phyloP scores from a whole-genome alignment of 805 yeast genomes.

The Soucietia sequanensis region DNA sequence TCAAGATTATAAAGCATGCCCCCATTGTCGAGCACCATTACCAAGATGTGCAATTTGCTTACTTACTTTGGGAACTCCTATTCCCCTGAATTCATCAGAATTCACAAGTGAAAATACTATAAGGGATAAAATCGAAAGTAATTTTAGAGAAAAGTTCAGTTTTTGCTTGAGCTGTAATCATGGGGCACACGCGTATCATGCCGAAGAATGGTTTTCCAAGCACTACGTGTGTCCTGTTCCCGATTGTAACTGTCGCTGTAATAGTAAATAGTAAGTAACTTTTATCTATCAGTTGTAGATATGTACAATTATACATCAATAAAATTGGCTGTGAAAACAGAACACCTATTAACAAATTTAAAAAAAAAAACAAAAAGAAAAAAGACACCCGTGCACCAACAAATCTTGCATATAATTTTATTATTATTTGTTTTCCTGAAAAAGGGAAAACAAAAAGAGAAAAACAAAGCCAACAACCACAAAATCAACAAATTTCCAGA shows the following conservation, averaged over 20 bases:
- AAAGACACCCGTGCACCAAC: too few relatives aligned
- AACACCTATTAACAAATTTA: too few relatives aligned
- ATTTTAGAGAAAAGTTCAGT: slow-evolving; percentile 81
- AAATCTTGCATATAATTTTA: too few relatives aligned
- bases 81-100: slow-evolving; percentile 44
- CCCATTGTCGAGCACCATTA: slow-evolving; percentile 81
- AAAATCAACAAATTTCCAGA: too few relatives aligned
- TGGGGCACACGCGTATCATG: slow-evolving; percentile 93
- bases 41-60: slow-evolving; percentile 92
- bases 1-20: slow-evolving; percentile 49
- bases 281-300: too few relatives aligned
- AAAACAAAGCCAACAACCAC: too few relatives aligned
- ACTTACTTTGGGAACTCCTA: slow-evolving; percentile 69
- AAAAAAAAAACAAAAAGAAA: too few relatives aligned
- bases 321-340: too few relatives aligned
- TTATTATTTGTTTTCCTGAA: too few relatives aligned
- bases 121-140: slow-evolving; percentile 33
- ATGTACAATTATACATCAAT: too few relatives aligned
- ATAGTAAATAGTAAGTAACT: slow-evolving; percentile 47
- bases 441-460: too few relatives aligned
- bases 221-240: slow-evolving; percentile 93
- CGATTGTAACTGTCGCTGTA: slow-evolving; percentile 83
- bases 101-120: slow-evolving; percentile 15
- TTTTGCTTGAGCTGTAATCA: slow-evolving; percentile 90
- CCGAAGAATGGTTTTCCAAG: slow-evolving; percentile 91